phyloP scores from a whole-genome alignment of 257 asterid species.

The Solanum arcanum region DNA sequence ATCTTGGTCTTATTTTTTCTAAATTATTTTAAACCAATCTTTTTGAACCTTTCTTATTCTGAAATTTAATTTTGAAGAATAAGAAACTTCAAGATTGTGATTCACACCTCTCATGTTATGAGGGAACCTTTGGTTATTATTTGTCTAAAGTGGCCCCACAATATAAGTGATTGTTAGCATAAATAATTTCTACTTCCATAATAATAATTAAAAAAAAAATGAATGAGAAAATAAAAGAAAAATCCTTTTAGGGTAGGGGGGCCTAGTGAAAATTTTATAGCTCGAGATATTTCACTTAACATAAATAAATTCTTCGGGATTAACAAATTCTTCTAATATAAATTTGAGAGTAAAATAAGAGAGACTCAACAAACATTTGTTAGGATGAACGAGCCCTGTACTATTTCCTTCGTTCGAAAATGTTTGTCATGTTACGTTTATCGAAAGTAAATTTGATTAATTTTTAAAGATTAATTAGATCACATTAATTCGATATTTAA shows the following conservation, averaged over 20 bases:
- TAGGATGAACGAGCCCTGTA: no score
- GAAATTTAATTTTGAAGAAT: not conserved
- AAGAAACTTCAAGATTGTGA: not conserved
- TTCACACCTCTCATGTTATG: not conserved
- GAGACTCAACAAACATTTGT: no score
- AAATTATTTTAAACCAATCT: not conserved
- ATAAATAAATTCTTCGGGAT: no score
- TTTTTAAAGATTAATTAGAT: no score
- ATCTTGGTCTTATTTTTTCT: not conserved
- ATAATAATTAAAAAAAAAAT: not conserved
- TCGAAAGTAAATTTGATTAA: no score
- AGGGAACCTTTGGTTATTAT: not conserved
- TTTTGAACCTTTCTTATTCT: not conserved
- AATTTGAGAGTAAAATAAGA: no score
- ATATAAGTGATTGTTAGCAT: not conserved
- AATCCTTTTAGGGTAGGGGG: not conserved
- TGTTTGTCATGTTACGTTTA: no score
- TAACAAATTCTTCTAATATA: no score
- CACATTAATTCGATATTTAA: no score
- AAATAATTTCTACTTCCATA: not conserved
- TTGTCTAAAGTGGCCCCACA: not conserved
- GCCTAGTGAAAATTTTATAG: not conserved
- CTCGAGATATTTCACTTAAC: no score
- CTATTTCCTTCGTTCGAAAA: rapidly evolving
- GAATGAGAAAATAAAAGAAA: not conserved